Evolutionary conservation across 163 green algal species (phyloP), one percentile per base, ranked within the genome.

Genomic region (Scenedesmus sp.): DNA sequence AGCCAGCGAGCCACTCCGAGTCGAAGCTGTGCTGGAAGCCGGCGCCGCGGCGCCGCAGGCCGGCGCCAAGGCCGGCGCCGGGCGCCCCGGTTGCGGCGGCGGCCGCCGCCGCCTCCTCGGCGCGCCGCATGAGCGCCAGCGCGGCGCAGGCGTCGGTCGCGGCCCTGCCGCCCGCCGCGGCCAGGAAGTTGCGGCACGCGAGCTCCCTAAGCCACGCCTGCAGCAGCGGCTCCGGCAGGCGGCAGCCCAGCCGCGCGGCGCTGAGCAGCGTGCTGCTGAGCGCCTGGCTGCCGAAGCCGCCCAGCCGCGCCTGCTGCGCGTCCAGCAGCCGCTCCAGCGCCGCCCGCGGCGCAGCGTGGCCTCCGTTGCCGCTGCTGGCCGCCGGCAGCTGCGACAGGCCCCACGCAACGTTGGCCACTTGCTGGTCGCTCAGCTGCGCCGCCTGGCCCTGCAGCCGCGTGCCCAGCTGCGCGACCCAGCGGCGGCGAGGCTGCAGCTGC

Each of bases 151-250:
- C 33, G 26, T 76, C 67, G 2, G 51, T n/a, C 67, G 64, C 53
- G 7, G 67, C 42, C 2, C 42, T n/a, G 20, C 67, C 67, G 20
- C 67, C 67, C 18, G 67, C 67, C 7, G 42, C 67, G 10, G 51
- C 45, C 13, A 76, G 11, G 51, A 56, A 76, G 33, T 64, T 64
- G 13, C 70, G 56, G 39, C 57, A 29, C 2, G 58, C 56, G 2
- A 70, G 1, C 42, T 70, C 70, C 70, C 62, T 60, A 56, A 78
- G 57, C 56, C 58, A 78, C 5, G 44, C 70, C 22, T 78, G 70
- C 26, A 70, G 44, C 24, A 45, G 45, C 5, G 28, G 39, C 56
- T 70, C 70, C 70, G 70, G 7, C 3, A 36, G 24, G 13, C 24
- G 53, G 11, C 34, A 48, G 44, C 56, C 70, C 18, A 70, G 20